phyloP scores from a whole-genome alignment of 768 basidiomycete species.

The Leccinum subgranulosum region DNA sequence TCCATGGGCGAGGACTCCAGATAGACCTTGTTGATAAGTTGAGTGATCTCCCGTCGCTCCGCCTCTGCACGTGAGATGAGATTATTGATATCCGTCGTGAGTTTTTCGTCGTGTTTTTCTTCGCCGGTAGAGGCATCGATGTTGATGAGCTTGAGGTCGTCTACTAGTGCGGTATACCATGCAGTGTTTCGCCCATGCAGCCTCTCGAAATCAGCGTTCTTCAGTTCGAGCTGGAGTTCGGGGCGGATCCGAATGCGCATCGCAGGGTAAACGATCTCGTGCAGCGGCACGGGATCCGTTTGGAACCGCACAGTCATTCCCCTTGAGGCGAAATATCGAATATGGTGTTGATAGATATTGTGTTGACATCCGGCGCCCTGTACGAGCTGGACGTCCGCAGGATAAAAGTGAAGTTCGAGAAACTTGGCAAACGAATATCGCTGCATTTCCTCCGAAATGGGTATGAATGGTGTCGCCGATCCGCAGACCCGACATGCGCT shows the following conservation, averaged over 20 bases:
- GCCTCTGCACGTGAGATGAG: constrained; percentile 72
- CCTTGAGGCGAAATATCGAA: constrained; percentile 83
- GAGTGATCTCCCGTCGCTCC: constrained; percentile 70
- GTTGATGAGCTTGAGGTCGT: constrained; percentile 72
- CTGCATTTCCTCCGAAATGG: constrained; percentile 88
- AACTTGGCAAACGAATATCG: constrained; percentile 95
- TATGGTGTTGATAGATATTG: constrained; percentile 91
- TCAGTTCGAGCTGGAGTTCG: constrained; percentile 84
- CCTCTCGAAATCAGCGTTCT: constrained; percentile 85
- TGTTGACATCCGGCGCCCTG: constrained; percentile 89
- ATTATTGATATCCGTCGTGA: constrained; percentile 59
- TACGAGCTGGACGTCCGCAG: constrained; percentile 79
- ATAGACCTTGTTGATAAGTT: constrained; percentile 76
- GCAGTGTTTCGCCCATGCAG: constrained; percentile 65
- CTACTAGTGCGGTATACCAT: constrained; percentile 75
- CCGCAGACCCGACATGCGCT: constrained; percentile 79
- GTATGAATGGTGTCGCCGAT: constrained; percentile 82
- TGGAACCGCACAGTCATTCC: constrained; percentile 89
- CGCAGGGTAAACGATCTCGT: constrained; percentile 88
- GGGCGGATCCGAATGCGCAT: constrained; percentile 82
- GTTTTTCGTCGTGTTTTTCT: constrained; percentile 60
- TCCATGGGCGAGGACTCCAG: constrained; percentile 77
- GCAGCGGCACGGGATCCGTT: constrained; percentile 74
- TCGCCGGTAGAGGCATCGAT: constrained; percentile 81
- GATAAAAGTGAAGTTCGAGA: constrained; percentile 94